Evolutionary conservation across 176 grass and related monocot species (phyloP), one percentile per base, ranked within the genome.

Genomic region (Dendrocalamus sinicus): DNA sequence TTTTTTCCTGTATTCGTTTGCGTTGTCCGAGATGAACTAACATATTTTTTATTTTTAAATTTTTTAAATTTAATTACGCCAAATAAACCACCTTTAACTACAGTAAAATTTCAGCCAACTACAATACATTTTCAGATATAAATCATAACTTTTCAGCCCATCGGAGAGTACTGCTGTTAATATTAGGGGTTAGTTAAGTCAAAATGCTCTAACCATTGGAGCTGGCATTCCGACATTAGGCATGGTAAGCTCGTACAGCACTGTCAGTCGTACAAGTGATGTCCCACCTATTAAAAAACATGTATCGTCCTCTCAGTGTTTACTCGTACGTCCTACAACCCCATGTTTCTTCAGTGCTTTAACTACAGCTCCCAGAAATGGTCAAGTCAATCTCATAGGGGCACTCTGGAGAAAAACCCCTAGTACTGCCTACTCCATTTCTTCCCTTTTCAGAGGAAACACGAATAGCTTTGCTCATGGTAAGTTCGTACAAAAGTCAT

Each of bases 131-230:
- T n/a, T n/a, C n/a, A n/a, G n/a, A n/a, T n/a, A n/a, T n/a, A n/a
- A n/a, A n/a, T n/a, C n/a, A n/a, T n/a, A n/a, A n/a, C n/a, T n/a
- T n/a, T n/a, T n/a, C n/a, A n/a, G n/a, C n/a, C n/a, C n/a, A 13
- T 66, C 12, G 43, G 9, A 41, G 3, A 55, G 24, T 22, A 68
- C 12, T 68, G 43, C 24, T 72, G 22, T 30, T 19, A 87, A 24
- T 50, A 15, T 55, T 76, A 40, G 50, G 3, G 2, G 8, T 87
- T 74, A 23, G 58, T 43, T 3, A 46, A 35, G 73, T 68, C 65
- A 83, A 81, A 82, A 76, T 70, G 20, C 28, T 63, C 54, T 60
- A 16, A 20, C 24, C 23, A 23, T 67, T 57, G 40, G 58, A 35
- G 32, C 46, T 75, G 77, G 37, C 69, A 52, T 74, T 35, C 46